Conservation (phyloP, 169 alveolate genomes). For the Eimeria zaria region DNA sequence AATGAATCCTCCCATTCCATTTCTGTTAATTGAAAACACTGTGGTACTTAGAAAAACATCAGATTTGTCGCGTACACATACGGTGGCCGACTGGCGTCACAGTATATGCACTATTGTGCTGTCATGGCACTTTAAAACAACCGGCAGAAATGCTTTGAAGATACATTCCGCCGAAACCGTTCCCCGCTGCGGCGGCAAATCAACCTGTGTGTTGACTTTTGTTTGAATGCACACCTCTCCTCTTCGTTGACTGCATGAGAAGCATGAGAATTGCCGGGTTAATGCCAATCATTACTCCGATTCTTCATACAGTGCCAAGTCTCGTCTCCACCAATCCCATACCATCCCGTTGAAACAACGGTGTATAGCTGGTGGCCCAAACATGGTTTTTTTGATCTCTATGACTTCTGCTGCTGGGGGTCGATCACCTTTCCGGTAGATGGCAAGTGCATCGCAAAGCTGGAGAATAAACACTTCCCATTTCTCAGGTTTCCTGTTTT, state of each 20-base stretch:
- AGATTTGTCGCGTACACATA: neutral
- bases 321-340: neutral
- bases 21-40: neutral
- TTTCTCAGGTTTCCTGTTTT: neutral
- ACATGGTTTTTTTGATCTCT: neutral
- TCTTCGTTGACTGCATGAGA: neutral
- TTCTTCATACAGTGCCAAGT: neutral
- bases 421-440: neutral
- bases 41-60: neutral
- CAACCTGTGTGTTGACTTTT: neutral
- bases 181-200: neutral
- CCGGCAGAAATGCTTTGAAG: neutral
- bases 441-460: neutral
- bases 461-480: neutral
- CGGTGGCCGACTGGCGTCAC: neutral
- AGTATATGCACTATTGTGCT: neutral
- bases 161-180: neutral
- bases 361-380: conserved; percentile 5
- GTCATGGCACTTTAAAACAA: neutral
- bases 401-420: neutral
- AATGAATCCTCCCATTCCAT: neutral
- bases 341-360: neutral
- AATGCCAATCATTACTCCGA: neutral
- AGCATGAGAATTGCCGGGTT: neutral
- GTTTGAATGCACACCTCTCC: neutral